Evolutionary conservation across 1,284 basidiomycete species (phyloP), one percentile per base, ranked within the genome.

Genomic region (Athelia psychrophila): DNA sequence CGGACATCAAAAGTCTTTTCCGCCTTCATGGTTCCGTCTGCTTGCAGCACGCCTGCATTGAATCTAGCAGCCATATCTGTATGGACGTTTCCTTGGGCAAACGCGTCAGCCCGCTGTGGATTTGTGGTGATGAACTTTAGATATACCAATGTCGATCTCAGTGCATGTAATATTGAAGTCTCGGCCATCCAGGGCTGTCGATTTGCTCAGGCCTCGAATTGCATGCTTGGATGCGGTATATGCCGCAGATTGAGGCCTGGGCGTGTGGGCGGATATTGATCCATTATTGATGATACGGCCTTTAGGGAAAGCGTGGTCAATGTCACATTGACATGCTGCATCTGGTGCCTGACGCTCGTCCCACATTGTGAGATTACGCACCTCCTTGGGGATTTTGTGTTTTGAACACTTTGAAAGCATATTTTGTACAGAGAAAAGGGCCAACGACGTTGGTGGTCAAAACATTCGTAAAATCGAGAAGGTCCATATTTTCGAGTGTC

Each of bases 271-370:
- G 0, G 88, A 83, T 51, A 93, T 79, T 35, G 86, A 90, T 6
- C 90, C 89, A 58, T 93, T 92, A 71, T 93, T 93, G 69, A 93
- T 87, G 59, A 94, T 89, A 13, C 88, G 78, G 2, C 83, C 83
- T 83, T 54, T 2, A n/a, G n/a, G n/a, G n/a, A n/a, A n/a, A n/a
- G n/a, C n/a, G n/a, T n/a, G n/a, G n/a, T n/a, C n/a, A n/a, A n/a
- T n/a, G n/a, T n/a, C n/a, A n/a, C n/a, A n/a, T n/a, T n/a, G n/a
- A n/a, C n/a, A n/a, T n/a, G n/a, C n/a, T n/a, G n/a, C n/a, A n/a
- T n/a, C n/a, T n/a, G n/a, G n/a, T 30, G 27, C 5, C 27, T 30
- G 27, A 30, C 27, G 5, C 27, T 13, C 5, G 6, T 13, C 13
- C 13, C 27, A 30, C 15, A 20, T 18, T 2, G 30, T 18, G 13